Conservation (phyloP, 257 asterid species). For the Nicotiana paniculata region DNA sequence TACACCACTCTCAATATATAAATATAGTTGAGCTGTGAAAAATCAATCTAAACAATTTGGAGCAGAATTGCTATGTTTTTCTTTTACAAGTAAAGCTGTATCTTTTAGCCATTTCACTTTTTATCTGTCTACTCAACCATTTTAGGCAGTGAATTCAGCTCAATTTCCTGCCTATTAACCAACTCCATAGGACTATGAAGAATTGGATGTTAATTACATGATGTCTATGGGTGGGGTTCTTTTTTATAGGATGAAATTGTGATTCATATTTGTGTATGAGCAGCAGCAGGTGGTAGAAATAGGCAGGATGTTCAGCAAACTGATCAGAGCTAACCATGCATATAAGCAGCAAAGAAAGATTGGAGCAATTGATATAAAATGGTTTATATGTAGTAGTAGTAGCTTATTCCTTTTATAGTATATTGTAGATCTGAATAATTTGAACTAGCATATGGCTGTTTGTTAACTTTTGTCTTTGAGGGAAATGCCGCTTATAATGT, state of each 20-base stretch:
- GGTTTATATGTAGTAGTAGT: background rate
- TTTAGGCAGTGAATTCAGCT: too few species aligned
- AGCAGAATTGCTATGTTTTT: too few species aligned
- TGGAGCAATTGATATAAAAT: background rate
- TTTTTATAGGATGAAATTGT: background rate
- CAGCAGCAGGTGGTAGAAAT: conserved; percentile 7
- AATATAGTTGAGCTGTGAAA: too few species aligned
- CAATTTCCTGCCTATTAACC: too few species aligned
- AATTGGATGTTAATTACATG: background rate
- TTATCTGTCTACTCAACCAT: too few species aligned
- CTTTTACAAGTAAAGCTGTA: too few species aligned
- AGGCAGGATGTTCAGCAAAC: conserved; percentile 9
- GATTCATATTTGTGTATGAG: background rate
- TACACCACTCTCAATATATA: too few species aligned
- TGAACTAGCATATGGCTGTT: background rate
- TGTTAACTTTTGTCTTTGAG: too few species aligned
- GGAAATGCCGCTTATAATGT: too few species aligned
- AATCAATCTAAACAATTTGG: too few species aligned
- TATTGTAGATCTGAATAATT: background rate
- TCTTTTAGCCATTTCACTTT: too few species aligned
- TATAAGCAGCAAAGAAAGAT: background rate
- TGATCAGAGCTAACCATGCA: background rate
- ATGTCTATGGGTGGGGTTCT: background rate
- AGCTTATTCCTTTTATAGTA: background rate
- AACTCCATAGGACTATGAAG: too few species aligned